phyloP scores from a whole-genome alignment of 495 filamentous ascomycete genomes.

The Friedmanniomyces endolithicus region DNA sequence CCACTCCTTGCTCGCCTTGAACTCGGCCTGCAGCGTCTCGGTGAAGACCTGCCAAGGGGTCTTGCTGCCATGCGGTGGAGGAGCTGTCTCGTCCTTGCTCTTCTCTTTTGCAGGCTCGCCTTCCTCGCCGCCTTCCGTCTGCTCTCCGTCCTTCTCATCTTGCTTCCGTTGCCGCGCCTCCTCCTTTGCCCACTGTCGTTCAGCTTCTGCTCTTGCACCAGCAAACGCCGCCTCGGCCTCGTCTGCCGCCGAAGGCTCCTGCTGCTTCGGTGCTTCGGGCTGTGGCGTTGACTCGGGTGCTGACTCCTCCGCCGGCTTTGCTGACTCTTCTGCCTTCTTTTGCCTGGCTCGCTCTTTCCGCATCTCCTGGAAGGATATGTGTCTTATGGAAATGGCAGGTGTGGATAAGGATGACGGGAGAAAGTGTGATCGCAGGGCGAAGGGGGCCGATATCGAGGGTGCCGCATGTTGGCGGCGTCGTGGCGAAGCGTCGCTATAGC shows the following conservation, averaged over 20 bases:
- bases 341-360: conserved; percentile 20
- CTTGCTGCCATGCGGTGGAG: conserved; percentile 93
- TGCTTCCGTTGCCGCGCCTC: conserved; percentile 36
- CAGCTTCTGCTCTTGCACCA: conserved; percentile 30
- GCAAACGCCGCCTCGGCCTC: conserved; percentile 23
- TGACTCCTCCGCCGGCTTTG: conserved; percentile 25
- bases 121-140: conserved; percentile 27
- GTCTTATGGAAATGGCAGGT: conserved; percentile 15
- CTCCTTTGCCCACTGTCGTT: conserved; percentile 26
- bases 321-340: conserved; percentile 26
- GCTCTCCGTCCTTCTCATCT: conserved; percentile 23
- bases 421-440: conserved; percentile 24
- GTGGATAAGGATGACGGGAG: conserved; percentile 19
- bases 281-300: conserved; percentile 5
- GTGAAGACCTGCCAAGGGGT: conserved; percentile 97
- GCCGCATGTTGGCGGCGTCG: conserved; percentile 11
- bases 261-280: conserved; percentile 29
- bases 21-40: conserved; percentile 81
- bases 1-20: conserved; percentile 97
- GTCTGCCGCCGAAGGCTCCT: conserved; percentile 30
- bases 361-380: conserved; percentile 17
- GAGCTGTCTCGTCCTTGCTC: conserved; percentile 60
- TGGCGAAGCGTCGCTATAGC: conserved; percentile 15
- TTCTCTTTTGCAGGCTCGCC: conserved; percentile 46
- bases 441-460: not conserved